phyloP scores from a whole-genome alignment of 352 stramenopile genomes.

The Ophiocytium majus region DNA sequence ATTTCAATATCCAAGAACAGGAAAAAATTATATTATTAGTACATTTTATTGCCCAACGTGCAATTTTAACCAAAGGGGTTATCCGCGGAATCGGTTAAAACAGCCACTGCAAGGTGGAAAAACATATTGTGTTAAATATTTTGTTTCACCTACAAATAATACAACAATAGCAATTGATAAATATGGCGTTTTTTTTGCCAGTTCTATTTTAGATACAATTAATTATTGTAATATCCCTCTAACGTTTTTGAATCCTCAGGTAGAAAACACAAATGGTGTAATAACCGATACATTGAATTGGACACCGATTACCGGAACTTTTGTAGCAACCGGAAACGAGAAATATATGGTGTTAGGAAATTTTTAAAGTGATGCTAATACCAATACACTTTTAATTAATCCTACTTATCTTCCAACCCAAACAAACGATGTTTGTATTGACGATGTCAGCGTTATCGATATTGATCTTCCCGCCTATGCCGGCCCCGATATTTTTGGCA shows the following conservation, averaged over 20 bases:
- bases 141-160: not conserved
- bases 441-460: not conserved
- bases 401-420: not conserved
- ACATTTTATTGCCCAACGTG: not conserved
- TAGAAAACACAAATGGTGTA: not conserved
- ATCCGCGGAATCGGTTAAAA: not conserved
- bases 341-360: slow-evolving; percentile 1
- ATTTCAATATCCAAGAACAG: not conserved
- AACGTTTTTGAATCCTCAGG: not conserved
- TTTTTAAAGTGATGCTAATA: not conserved
- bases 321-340: slow-evolving; percentile 2
- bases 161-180: not conserved
- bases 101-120: not conserved
- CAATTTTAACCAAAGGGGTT: not conserved
- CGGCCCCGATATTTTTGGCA: not conserved
- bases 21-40: not conserved
- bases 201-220: slow-evolving; percentile 17
- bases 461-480: slow-evolving; percentile 11
- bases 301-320: not conserved
- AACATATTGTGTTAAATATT: slow-evolving; percentile 14
- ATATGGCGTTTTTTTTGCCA: slow-evolving; percentile 13
- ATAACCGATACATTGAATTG: slow-evolving; percentile 5
- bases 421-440: not conserved
- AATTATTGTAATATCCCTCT: slow-evolving; percentile 6
- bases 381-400: not conserved